phyloP scores from a whole-genome alignment of 2,329 filamentous ascomycete species.

The Cladosporium velox region DNA sequence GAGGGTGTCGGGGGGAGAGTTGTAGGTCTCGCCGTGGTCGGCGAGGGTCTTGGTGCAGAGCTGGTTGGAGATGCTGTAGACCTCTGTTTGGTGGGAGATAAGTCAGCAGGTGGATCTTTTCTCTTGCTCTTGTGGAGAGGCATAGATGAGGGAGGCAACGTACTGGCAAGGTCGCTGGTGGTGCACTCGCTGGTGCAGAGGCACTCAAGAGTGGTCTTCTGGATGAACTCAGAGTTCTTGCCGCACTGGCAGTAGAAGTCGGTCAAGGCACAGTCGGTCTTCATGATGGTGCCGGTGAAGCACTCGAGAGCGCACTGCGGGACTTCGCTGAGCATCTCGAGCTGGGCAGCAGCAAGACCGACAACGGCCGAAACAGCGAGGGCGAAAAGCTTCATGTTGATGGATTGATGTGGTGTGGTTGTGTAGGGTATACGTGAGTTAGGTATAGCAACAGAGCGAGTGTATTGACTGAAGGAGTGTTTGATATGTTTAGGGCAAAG shows the following conservation, averaged over 20 bases:
- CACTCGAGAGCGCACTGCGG: slow-evolving; percentile 41
- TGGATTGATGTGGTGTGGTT: background rate
- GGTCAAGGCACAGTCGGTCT: slow-evolving; percentile 49
- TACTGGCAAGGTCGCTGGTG: slow-evolving; percentile 42
- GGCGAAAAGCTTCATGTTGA: slow-evolving; percentile 19
- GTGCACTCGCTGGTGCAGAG: slow-evolving; percentile 41
- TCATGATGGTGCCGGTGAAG: slow-evolving; percentile 49
- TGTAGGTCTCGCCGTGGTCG: slow-evolving; percentile 26
- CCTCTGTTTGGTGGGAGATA: slow-evolving; percentile 20
- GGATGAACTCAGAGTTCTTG: slow-evolving; percentile 40
- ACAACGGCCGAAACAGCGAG: slow-evolving; percentile 13
- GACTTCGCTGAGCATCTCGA: slow-evolving; percentile 14
- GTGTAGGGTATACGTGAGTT: background rate
- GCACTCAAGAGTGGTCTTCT: slow-evolving; percentile 44
- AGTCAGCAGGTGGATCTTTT: slow-evolving; percentile 7
- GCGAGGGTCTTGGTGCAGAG: slow-evolving; percentile 31
- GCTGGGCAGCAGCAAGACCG: slow-evolving; percentile 19
- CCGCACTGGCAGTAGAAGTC: slow-evolving; percentile 58
- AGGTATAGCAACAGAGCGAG: background rate
- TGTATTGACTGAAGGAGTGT: background rate
- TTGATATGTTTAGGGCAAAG: slow-evolving; percentile 2
- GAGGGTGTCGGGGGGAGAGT: slow-evolving; percentile 14
- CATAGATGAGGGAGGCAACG: slow-evolving; percentile 26
- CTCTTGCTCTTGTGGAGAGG: background rate
- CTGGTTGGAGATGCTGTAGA: slow-evolving; percentile 25